These are phyloP conservation scores for Ophiostoma sp. DNA, from an alignment of 2,329 filamentous ascomycete species.

Conservation along the genomic window DNA sequence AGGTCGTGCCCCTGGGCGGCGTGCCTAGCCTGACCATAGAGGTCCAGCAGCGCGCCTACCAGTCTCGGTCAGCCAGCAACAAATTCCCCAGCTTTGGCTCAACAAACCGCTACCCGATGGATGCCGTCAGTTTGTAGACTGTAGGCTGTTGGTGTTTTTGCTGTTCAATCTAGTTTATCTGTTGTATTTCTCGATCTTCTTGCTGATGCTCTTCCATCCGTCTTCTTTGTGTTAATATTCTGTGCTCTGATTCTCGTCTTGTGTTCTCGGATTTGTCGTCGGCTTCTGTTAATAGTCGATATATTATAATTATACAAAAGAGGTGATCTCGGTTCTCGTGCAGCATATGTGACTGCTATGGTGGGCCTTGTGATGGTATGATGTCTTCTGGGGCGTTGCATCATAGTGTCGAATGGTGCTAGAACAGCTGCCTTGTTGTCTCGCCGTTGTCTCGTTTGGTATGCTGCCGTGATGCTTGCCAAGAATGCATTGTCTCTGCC, in stretches of 20 bases:
- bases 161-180: background rate
- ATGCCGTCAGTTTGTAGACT: background rate
- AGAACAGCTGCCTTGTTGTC: background rate
- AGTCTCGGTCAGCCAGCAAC: conserved; percentile 21
- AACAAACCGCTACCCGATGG: background rate
- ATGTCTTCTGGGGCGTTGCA: background rate
- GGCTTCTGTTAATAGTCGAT: background rate
- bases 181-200: background rate
- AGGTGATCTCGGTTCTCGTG: background rate
- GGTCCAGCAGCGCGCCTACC: conserved; percentile 32
- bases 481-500: background rate
- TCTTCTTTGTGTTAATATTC: background rate
- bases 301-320: background rate
- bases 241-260: background rate
- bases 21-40: conserved; percentile 37
- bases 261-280: background rate
- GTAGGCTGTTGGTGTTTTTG: background rate
- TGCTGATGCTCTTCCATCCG: background rate
- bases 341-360: background rate
- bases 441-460: background rate
- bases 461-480: background rate
- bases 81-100: conserved; percentile 30
- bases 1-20: conserved; percentile 27
- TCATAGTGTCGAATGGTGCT: too few relatives aligned
- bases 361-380: background rate